Conservation (phyloP, 192 early-diverging fungal species). For the Coemansia sp. region DNA sequence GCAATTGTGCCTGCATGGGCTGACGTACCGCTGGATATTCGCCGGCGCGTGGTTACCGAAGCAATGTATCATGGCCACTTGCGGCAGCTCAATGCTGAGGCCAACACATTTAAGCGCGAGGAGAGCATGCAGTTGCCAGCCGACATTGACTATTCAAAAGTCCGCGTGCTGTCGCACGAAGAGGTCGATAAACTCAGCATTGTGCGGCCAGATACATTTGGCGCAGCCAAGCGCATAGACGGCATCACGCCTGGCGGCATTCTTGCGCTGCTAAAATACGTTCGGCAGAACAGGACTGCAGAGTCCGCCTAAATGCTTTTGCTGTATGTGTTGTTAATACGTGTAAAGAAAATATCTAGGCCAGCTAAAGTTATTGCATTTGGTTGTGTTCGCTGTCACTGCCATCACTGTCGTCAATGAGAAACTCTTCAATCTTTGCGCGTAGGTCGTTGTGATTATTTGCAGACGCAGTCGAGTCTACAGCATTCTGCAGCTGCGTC, state of each 20-base stretch:
- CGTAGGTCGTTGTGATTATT: conserved; percentile 50
- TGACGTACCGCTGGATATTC: conserved; percentile 54
- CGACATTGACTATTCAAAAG: conserved; percentile 63
- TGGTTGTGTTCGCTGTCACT: too few relatives aligned
- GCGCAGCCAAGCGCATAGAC: conserved; percentile 76
- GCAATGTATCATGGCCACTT: conserved; percentile 69
- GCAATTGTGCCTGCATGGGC: conserved; percentile 60
- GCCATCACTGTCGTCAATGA: conserved; percentile 58
- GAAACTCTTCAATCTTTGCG: conserved; percentile 64
- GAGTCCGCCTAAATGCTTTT: too few relatives aligned
- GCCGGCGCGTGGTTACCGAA: conserved; percentile 61
- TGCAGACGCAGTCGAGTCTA: neutral
- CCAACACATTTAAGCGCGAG: conserved; percentile 63
- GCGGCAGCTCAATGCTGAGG: conserved; percentile 63
- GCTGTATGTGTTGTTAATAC: too few relatives aligned
- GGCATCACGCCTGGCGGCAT: conserved; percentile 79
- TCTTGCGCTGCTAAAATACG: conserved; percentile 65
- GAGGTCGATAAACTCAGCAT: conserved; percentile 45
- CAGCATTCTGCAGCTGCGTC: conserved; percentile 6
- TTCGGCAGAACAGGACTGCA: conserved; percentile 22
- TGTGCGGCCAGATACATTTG: conserved; percentile 37
- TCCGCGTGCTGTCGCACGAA: conserved; percentile 48
- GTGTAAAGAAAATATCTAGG: too few relatives aligned
- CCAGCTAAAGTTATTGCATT: too few relatives aligned
- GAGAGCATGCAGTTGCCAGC: conserved; percentile 62